Conservation (phyloP, 1,139 yeast genomes). For the Arxiozyma telluris region DNA sequence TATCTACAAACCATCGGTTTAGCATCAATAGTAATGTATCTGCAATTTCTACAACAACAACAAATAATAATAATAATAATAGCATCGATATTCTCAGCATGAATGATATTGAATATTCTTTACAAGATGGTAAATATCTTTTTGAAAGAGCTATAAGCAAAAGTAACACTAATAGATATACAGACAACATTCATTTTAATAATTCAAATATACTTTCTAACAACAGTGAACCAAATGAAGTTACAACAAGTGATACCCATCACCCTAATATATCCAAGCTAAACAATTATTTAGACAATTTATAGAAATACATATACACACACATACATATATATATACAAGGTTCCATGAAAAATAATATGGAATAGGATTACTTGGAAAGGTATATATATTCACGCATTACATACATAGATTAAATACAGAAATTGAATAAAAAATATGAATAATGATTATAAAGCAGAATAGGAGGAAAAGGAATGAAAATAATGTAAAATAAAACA, state of each 20-base stretch:
- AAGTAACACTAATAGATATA: background rate
- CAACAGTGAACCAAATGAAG: background rate
- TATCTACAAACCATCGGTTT: background rate
- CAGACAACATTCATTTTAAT: background rate
- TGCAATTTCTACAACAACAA: background rate
- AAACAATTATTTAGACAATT: background rate
- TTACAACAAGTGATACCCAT: background rate
- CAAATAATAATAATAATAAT: constrained; percentile 19
- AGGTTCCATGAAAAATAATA: background rate
- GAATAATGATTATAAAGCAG: background rate
- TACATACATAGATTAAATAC: too few relatives aligned
- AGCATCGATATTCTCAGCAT: background rate
- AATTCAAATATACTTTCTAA: background rate
- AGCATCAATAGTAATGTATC: background rate
- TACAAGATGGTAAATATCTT: constrained; percentile 29
- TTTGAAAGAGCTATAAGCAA: constrained; percentile 22
- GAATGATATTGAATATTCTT: constrained; percentile 25
- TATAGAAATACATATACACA: background rate
- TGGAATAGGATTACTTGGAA: background rate
- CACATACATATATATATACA: background rate
- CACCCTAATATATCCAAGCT: background rate
- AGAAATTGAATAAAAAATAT: too few relatives aligned
- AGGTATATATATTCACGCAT: background rate
- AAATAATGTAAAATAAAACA: background rate
- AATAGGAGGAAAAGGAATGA: background rate